phyloP scores from a whole-genome alignment of 306 rosid species.

The Sophora flavescens region DNA sequence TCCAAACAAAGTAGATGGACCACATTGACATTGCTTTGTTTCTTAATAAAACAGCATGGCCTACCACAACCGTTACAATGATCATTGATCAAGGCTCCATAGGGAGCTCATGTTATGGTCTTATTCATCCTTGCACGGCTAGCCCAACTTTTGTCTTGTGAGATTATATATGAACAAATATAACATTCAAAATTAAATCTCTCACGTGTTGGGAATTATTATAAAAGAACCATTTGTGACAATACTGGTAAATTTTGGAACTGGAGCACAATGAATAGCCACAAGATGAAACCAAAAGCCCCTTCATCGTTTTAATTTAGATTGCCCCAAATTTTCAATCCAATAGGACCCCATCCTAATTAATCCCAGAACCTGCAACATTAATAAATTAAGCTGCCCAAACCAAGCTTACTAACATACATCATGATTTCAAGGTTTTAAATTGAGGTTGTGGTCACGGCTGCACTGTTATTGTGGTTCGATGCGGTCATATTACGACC shows the following conservation, averaged over 20 bases:
- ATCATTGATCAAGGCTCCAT: background rate
- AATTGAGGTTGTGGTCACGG: too few relatives aligned
- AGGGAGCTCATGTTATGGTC: background rate
- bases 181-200: background rate
- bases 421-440: too few relatives aligned
- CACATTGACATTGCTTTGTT: constrained; percentile 43
- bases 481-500: too few relatives aligned
- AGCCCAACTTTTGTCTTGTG: background rate
- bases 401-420: background rate
- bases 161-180: background rate
- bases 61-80: constrained; percentile 38
- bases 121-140: background rate
- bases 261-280: background rate
- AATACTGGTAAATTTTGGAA: background rate
- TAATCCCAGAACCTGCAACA: too few relatives aligned
- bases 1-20: constrained; percentile 36
- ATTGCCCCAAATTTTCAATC: background rate
- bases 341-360: background rate
- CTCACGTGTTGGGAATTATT: background rate
- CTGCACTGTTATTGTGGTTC: too few relatives aligned
- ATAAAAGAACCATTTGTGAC: background rate
- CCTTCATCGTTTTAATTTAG: too few relatives aligned
- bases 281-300: background rate
- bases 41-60: constrained; percentile 37
- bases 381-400: background rate